Percentiles rank a stretch among this genome's conserved stretches.
Evolutionary conservation across 768 basidiomycete genomes (phyloP).

Genomic region (Ramaria rubella): DNA sequence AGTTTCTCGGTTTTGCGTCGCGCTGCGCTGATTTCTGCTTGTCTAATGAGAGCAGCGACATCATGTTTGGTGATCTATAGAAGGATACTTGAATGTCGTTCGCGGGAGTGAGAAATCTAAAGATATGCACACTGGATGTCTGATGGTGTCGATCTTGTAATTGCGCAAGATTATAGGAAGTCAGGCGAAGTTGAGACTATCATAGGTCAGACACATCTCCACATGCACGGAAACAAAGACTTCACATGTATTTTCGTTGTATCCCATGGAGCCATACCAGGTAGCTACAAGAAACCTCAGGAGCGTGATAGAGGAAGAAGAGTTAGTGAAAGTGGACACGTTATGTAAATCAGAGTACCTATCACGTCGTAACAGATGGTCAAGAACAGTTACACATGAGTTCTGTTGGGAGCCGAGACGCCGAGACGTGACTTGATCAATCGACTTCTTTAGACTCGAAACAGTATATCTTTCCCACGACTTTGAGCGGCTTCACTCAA

Average conservation of each 20-base stretch:
- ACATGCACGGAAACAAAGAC: background rate
- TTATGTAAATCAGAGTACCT: too few species aligned
- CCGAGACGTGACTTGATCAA: too few species aligned
- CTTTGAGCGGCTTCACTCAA: too few species aligned
- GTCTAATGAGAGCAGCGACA: conserved; percentile 58
- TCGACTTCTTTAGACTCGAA: too few species aligned
- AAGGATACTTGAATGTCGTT: conserved; percentile 30
- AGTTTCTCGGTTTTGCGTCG: conserved; percentile 67
- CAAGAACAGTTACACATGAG: too few species aligned
- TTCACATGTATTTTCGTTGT: conserved; percentile 27
- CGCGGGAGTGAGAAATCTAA: background rate
- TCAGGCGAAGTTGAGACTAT: conserved; percentile 56
- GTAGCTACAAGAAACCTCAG: too few species aligned
- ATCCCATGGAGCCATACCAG: conserved; percentile 26
- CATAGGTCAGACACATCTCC: conserved; percentile 9
- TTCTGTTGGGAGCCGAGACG: too few species aligned
- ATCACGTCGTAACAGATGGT: too few species aligned
- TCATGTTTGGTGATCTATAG: conserved; percentile 57
- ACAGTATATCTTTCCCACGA: too few species aligned
- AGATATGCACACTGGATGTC: background rate
- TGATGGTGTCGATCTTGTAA: conserved; percentile 59
- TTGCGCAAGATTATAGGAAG: conserved; percentile 61
- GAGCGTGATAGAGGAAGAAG: too few species aligned
- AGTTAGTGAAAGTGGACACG: too few species aligned
- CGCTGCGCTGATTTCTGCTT: conserved; percentile 55